Evolutionary conservation across 2,329 filamentous ascomycete species (phyloP).

Genomic region (Ploettnerulaceae sp.): DNA sequence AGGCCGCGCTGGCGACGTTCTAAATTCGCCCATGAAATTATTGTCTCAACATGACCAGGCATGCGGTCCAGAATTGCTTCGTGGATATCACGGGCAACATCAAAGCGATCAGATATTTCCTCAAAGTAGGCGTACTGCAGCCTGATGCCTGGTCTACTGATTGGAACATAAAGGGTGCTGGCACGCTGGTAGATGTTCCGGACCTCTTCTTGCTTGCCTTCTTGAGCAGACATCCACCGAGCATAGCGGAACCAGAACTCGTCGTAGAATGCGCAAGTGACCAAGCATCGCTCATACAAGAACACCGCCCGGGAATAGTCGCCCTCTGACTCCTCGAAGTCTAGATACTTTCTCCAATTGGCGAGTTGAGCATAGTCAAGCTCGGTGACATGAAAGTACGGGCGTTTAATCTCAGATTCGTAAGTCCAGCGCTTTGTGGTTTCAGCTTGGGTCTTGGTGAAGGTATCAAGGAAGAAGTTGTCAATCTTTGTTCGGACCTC

Average conservation of each 20-base stretch:
- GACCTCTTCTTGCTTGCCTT: slow-evolving; percentile 80
- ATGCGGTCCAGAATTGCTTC: slow-evolving; percentile 70
- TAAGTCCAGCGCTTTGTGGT: slow-evolving; percentile 92
- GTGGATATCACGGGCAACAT: slow-evolving; percentile 80
- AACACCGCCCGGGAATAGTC: slow-evolving; percentile 71
- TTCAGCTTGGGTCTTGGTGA: slow-evolving; percentile 76
- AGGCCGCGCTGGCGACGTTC: slow-evolving; percentile 78
- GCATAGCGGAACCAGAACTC: slow-evolving; percentile 98
- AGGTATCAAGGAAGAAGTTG: slow-evolving; percentile 72
- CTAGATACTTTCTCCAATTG: slow-evolving; percentile 95
- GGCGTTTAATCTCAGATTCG: slow-evolving; percentile 89
- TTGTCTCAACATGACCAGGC: slow-evolving; percentile 80
- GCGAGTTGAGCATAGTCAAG: slow-evolving; percentile 77
- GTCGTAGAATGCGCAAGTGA: slow-evolving; percentile 90
- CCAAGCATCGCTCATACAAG: slow-evolving; percentile 88
- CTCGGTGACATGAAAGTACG: slow-evolving; percentile 95
- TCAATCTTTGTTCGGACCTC: slow-evolving; percentile 79
- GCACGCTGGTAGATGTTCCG: slow-evolving; percentile 90
- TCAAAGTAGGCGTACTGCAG: slow-evolving; percentile 94
- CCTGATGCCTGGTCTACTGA: slow-evolving; percentile 77
- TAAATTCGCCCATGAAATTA: slow-evolving; percentile 82
- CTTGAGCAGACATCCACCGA: slow-evolving; percentile 82
- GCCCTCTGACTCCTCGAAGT: slow-evolving; percentile 87
- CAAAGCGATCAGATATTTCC: slow-evolving; percentile 71
- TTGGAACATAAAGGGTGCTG: slow-evolving; percentile 77